Conservation (phyloP, 2,329 filamentous ascomycete species). For the Lachnum nothofagi region DNA sequence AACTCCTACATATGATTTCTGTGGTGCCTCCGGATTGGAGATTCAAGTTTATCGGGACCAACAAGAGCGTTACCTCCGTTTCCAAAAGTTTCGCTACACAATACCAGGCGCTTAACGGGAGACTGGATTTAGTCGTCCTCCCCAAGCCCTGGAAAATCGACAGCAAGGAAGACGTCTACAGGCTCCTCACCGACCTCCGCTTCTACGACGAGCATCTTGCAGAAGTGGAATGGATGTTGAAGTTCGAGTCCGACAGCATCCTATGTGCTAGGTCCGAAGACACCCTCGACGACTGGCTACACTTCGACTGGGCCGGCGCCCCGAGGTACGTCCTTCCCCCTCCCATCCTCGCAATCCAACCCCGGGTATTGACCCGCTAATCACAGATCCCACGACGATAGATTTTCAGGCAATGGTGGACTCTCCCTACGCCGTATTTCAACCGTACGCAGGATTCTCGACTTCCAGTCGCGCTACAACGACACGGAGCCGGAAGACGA, state of each 20-base stretch:
- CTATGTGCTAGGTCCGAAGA: slow-evolving; percentile 49
- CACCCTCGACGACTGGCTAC: slow-evolving; percentile 49
- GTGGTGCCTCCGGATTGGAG: slow-evolving; percentile 52
- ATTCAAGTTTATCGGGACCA: slow-evolving; percentile 49
- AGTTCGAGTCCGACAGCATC: slow-evolving; percentile 52
- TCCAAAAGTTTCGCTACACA: slow-evolving; percentile 43
- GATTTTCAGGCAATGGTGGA: slow-evolving; percentile 49
- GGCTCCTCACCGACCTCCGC: slow-evolving; percentile 45
- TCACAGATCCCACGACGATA: slow-evolving; percentile 36
- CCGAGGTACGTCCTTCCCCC: slow-evolving; percentile 37
- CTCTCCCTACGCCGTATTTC: slow-evolving; percentile 50
- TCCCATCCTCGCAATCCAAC: background rate
- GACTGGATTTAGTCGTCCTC: slow-evolving; percentile 46
- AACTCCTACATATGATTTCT: slow-evolving; percentile 48
- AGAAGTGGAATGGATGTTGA: slow-evolving; percentile 49
- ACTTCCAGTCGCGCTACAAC: slow-evolving; percentile 47
- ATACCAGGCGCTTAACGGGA: slow-evolving; percentile 46
- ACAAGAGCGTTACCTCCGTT: slow-evolving; percentile 43
- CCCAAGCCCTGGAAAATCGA: slow-evolving; percentile 44
- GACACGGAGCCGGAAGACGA: slow-evolving; percentile 49
- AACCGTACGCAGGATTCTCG: slow-evolving; percentile 44
- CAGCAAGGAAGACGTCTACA: slow-evolving; percentile 44
- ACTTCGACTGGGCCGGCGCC: slow-evolving; percentile 51
- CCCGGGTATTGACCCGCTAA: background rate
- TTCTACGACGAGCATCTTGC: slow-evolving; percentile 50